phyloP scores from a whole-genome alignment of 805 yeast genomes.

The Ogataea ramenticola region DNA sequence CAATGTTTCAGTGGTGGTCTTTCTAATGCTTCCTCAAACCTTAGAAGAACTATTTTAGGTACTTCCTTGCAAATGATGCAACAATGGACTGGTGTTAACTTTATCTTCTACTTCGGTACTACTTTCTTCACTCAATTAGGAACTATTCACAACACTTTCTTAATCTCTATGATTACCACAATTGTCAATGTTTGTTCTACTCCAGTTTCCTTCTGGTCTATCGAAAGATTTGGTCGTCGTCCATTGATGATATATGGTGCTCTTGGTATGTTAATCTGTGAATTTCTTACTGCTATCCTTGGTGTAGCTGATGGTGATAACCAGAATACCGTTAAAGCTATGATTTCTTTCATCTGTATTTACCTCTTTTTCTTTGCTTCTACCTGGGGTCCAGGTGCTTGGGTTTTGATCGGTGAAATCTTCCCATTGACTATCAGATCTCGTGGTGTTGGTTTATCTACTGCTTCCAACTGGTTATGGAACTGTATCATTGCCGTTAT shows the following conservation, averaged over 20 bases:
- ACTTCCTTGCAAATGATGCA: conserved; percentile 45
- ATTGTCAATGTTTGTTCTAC: conserved; percentile 47
- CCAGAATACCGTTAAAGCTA: conserved; percentile 22
- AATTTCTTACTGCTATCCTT: conserved; percentile 48
- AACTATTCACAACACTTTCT: conserved; percentile 37
- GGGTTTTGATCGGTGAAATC: conserved; percentile 57
- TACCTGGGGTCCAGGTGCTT: conserved; percentile 78
- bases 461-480: conserved; percentile 76
- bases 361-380: conserved; percentile 75
- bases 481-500: conserved; percentile 73
- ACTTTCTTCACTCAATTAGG: conserved; percentile 54
- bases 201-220: conserved; percentile 43
- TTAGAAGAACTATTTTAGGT: conserved; percentile 38
- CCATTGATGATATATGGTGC: conserved; percentile 41
- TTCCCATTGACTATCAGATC: conserved; percentile 73
- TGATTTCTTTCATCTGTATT: conserved; percentile 39
- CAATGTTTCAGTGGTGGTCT: conserved; percentile 38
- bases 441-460: conserved; percentile 61
- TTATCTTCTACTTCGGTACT: conserved; percentile 69
- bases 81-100: conserved; percentile 74
- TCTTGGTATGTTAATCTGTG: conserved; percentile 41
- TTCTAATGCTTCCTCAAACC: conserved; percentile 27
- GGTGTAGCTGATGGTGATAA: conserved; percentile 25
- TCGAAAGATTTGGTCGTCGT: conserved; percentile 59
- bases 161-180: conserved; percentile 46